Evolutionary conservation across 1,139 yeast genomes (phyloP).

Genomic region (Diutina rugosa): DNA sequence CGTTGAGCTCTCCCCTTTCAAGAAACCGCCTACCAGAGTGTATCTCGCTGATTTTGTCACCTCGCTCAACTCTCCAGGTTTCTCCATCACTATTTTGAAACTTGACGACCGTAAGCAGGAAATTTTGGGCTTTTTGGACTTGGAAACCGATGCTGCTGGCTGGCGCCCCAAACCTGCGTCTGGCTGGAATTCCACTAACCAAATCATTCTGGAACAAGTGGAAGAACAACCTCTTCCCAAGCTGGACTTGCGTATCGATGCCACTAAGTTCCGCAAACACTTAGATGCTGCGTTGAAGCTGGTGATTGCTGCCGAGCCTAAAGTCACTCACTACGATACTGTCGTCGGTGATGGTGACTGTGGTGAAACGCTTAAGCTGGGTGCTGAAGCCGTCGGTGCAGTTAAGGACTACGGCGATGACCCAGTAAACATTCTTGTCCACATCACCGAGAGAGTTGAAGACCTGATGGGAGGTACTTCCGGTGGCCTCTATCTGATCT

Average conservation of each 20-base stretch:
- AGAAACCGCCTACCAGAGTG: slow-evolving; percentile 43
- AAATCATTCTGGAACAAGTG: slow-evolving; percentile 11
- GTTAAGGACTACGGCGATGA: slow-evolving; percentile 23
- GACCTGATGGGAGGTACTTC: slow-evolving; percentile 95
- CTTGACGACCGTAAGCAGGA: slow-evolving; percentile 29
- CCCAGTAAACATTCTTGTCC: slow-evolving; percentile 35
- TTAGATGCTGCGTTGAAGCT: slow-evolving; percentile 33
- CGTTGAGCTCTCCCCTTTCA: slow-evolving; percentile 34
- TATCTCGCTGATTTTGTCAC: slow-evolving; percentile 71
- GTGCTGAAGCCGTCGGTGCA: slow-evolving; percentile 61
- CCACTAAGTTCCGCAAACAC: slow-evolving; percentile 16
- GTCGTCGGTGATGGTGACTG: slow-evolving; percentile 96
- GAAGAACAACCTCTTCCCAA: slow-evolving; percentile 13
- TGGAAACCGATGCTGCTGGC: slow-evolving; percentile 68
- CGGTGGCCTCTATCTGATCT: slow-evolving; percentile 86
- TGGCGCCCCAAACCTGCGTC: slow-evolving; percentile 45
- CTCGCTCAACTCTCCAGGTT: slow-evolving; percentile 85
- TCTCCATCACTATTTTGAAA: slow-evolving; percentile 67
- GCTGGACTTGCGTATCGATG: slow-evolving; percentile 30
- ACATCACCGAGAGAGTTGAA: slow-evolving; percentile 58
- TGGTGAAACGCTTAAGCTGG: slow-evolving; percentile 79
- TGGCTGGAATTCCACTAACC: slow-evolving; percentile 13
- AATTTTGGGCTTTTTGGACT: slow-evolving; percentile 42
- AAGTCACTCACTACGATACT: slow-evolving; percentile 74
- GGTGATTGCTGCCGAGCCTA: slow-evolving; percentile 51